Evolutionary conservation across 1,284 basidiomycete species (phyloP), one percentile per base, ranked within the genome.

Genomic region (Agroathelia rolfsii): DNA sequence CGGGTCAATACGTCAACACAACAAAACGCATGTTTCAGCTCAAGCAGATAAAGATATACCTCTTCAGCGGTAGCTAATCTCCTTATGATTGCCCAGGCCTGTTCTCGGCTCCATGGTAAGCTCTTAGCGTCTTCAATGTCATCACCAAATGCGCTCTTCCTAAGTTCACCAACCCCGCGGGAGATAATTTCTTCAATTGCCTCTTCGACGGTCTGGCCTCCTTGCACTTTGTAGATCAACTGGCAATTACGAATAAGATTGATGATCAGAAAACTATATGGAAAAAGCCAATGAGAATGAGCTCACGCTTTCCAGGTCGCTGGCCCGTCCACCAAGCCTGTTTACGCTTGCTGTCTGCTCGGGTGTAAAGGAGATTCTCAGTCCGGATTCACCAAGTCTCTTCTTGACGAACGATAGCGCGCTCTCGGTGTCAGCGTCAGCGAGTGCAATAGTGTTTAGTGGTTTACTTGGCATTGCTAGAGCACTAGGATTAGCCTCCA

Each of bases 91-190:
- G 66, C 68, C 90, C 93, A 97, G 0, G 78, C 90, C 53, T 97
- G 90, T 34, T 85, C 79, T 28, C 83, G 68, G 6, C 76, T 72
- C 94, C 94, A 98, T 0, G 77, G 65, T 15, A 95, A 58, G 30
- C 55, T 64, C 55, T 88, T 89, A 3, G 83, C 81, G 49, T 95
- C 92, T 33, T 89, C 84, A 3, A 66, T 55, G 49, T 94, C 92
- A 48, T 96, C 92, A 0, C 90, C 94, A 50, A 96, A 97, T 0
- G 87, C 87, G 34, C 73, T 82, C 66, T 96, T 96, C 30, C 86
- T 69, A 30, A 96, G 61, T 55, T 95, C 92, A 26, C 77, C 71
- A 6, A 90, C 76, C 20, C 78, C 82, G 24, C 81, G 74, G 22
- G 61, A 59, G 44, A 95, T 76, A 46, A 94, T 87, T 48, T 94